Evolutionary conservation across 164 flowering plant species (phyloP).

Genomic region (Stephania japonica): DNA sequence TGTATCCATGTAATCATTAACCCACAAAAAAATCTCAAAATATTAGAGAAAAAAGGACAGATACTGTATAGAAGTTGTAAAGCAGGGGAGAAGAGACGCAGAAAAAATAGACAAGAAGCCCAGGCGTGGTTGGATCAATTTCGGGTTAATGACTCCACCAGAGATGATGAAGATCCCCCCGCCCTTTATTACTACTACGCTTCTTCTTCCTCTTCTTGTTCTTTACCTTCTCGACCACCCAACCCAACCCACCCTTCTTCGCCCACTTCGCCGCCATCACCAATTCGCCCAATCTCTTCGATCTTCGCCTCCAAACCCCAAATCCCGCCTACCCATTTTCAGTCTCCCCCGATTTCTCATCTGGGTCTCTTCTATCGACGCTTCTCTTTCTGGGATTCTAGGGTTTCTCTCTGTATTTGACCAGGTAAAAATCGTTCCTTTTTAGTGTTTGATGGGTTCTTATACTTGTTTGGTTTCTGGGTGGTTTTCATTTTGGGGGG

Average conservation of each 20-base stretch:
- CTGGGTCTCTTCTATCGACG: not conserved
- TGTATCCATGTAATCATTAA: no score
- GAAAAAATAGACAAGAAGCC: not conserved
- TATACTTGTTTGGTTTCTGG: not conserved
- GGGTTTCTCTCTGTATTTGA: not conserved
- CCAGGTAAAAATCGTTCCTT: not conserved
- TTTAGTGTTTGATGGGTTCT: not conserved
- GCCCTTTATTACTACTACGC: not conserved
- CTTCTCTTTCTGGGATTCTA: not conserved
- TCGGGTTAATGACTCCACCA: not conserved
- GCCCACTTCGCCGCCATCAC: not conserved
- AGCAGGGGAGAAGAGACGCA: not conserved
- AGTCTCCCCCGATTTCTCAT: not conserved
- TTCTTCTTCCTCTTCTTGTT: not conserved
- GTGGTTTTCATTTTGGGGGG: not conserved
- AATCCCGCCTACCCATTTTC: not conserved
- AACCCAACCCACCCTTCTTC: not conserved
- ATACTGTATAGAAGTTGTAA: no score
- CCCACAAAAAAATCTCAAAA: no score
- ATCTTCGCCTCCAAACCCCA: not conserved
- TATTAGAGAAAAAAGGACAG: no score
- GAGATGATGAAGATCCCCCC: not conserved
- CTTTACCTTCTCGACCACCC: not conserved
- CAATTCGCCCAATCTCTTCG: not conserved
- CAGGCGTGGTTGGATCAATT: slow-evolving; percentile 1